Evolutionary conservation across 495 filamentous ascomycete genomes (phyloP).

Genomic region (Neurospora tetraspora): DNA sequence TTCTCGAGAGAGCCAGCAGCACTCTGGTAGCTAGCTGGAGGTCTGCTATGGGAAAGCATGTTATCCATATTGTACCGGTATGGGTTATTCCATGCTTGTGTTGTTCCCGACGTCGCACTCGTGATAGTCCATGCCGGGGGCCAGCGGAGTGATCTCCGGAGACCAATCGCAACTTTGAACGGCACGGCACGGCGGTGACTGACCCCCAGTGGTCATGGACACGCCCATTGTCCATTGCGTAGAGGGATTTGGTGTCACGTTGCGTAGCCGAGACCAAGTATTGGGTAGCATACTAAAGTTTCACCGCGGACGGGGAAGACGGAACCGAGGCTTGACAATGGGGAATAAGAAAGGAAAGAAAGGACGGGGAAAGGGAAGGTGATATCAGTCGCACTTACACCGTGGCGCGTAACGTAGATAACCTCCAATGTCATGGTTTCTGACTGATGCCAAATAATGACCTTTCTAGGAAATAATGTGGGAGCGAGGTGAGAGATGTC

Average conservation of each 20-base stretch:
- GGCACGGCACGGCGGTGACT: not conserved
- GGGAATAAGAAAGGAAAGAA: not conserved
- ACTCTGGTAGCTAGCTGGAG: not conserved
- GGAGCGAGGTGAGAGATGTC: not conserved
- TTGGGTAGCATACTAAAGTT: not conserved
- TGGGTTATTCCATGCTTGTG: not conserved
- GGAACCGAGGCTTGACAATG: not conserved
- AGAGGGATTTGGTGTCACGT: not conserved
- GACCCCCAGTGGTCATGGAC: not conserved
- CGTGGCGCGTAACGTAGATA: slow-evolving; percentile 80
- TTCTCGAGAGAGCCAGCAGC: not conserved
- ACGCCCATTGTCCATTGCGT: not conserved
- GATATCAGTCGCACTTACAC: slow-evolving; percentile 45
- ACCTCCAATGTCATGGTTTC: slow-evolving; percentile 49
- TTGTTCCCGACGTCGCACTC: not conserved
- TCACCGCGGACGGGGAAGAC: not conserved
- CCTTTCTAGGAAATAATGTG: not conserved
- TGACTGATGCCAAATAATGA: not conserved
- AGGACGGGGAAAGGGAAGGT: not conserved
- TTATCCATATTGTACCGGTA: not conserved
- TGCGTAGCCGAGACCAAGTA: not conserved
- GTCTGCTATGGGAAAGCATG: not conserved
- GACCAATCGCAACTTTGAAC: not conserved
- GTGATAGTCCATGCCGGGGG: not conserved
- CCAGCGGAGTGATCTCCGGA: not conserved